Base-by-base conservation (phyloP, 805 yeast genomes). In the Kuraishia piskuri region DNA sequence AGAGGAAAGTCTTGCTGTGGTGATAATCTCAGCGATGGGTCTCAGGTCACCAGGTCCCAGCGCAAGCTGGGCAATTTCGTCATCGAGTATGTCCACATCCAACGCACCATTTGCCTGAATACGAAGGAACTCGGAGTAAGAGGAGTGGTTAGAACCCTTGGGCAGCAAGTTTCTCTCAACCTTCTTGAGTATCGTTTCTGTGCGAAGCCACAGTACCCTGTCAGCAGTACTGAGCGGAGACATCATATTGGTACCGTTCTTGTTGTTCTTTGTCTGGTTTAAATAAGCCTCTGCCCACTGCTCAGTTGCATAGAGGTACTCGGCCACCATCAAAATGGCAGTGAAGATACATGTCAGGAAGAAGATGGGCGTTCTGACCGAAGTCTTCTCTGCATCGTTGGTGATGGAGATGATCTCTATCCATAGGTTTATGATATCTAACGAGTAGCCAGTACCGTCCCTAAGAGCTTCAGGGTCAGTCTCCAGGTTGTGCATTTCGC, bases 311-410 rank as follows among this genome's bases (percentile, higher is more conserved):
- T 76, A 73, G 57, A 86, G 66, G 59, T 78, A 84, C 59, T 84
- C 88, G 2, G 89, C 79, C 52, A 86, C 75, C 37, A 86, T 69
- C 52, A 86, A 68, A 12, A 83, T 70, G 1, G 90, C 72, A 0
- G 85, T 78, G 61, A 84, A 84, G 24, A 85, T 76, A 63, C 90
- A 83, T 0, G 90, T 82, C 26, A 86, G 76, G 61, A 87, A 84
- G 64, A 84, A 86, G 24, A 86, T 86, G 1, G 94, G 94, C 0
- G 92, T 85, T 57, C 90, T 72, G 31, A 85, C 75, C 1, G 88
- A 80, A 0, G 87, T 81, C 62, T 80, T 79, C 57, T 80, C 84
- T 0, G 86, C 83, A 63, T 84, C 86, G 52, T 79, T 78, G 25
- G 77, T 78, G 50, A 82, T 79, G 2, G 85, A 77, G n/a, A 84